Evolutionary conservation across 2,329 filamentous ascomycete species (phyloP), one percentile per base, ranked within the genome.

Genomic region (Tolypocladium sp.): DNA sequence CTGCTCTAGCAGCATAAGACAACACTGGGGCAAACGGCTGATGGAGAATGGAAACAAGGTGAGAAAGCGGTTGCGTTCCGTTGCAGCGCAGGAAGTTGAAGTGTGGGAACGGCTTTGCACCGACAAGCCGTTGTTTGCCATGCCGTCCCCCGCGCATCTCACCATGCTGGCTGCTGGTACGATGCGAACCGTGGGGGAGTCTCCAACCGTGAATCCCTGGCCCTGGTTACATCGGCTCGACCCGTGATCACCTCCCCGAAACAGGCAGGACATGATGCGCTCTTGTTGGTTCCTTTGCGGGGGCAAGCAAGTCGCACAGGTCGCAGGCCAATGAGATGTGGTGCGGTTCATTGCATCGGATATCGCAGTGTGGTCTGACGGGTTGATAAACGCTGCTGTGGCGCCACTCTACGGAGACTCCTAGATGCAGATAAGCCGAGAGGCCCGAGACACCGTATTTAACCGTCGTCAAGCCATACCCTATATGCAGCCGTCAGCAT

Each of bases 191-290:
- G 38, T 35, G 40, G 49, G 46, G 44, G 49, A 22, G 6, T 20
- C 38, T 42, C 57, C 35, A 52, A 35, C 30, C 25, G 49, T 33
- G 25, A 51, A 51, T 4, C 25, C 15, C 30, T 20, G 49, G 30
- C 9, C 49, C 2, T 15, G 57, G 57, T 58, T 46, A 38, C 57
- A 58, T 58, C 49, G 49, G 57, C 57, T n/a, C n/a, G 41, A 55
- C 57, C 22, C 37, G 49, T 55, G 57, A 58, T 53, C 56, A 33
- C 9, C 13, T 10, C 22, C 40, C 56, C 41, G 27, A 52, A 25
- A 38, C 9, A 35, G 42, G 42, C 56, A 57, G 30, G 55, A 41
- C 37, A 56, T 41, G 54, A 33, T 33, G 46, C 27, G 27, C 46
- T 33, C 46, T 56, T 56, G 54, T 33, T 41, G 22, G 37, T 15